Conservation (phyloP, 257 asterid genomes). For the Haberlea rhodopensis region DNA sequence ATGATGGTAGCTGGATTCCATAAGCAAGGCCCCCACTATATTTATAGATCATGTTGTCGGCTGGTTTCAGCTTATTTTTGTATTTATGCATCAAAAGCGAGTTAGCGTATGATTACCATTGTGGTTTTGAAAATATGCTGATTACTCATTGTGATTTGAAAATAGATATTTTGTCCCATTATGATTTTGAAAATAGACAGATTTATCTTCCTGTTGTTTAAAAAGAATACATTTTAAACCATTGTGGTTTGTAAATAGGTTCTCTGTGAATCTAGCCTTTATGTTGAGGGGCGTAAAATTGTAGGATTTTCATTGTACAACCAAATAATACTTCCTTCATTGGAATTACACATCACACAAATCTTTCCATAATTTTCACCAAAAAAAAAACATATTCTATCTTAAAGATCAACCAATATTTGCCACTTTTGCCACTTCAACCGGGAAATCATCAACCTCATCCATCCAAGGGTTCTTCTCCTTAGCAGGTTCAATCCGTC, state of each 20-base stretch:
- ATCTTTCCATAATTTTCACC: neutral
- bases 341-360: neutral
- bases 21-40: neutral
- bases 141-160: too few species aligned
- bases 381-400: neutral
- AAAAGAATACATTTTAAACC: too few species aligned
- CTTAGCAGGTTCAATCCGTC: conserved; percentile 40
- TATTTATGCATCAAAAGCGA: neutral
- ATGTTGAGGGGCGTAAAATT: too few species aligned
- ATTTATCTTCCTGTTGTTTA: too few species aligned
- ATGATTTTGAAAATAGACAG: too few species aligned
- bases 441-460: conserved; percentile 52
- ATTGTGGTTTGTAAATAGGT: too few species aligned
- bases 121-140: too few species aligned
- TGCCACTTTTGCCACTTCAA: conserved; percentile 33
- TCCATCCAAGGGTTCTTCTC: conserved; percentile 61
- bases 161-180: too few species aligned
- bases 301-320: too few species aligned
- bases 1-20: neutral
- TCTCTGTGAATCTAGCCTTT: too few species aligned
- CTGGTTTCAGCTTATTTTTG: neutral
- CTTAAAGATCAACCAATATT: neutral
- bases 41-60: neutral
- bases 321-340: neutral
- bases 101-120: too few species aligned